These are phyloP conservation scores for Endothia cerciana DNA, from an alignment of 2,329 filamentous ascomycete species.

Conservation along the genomic window DNA sequence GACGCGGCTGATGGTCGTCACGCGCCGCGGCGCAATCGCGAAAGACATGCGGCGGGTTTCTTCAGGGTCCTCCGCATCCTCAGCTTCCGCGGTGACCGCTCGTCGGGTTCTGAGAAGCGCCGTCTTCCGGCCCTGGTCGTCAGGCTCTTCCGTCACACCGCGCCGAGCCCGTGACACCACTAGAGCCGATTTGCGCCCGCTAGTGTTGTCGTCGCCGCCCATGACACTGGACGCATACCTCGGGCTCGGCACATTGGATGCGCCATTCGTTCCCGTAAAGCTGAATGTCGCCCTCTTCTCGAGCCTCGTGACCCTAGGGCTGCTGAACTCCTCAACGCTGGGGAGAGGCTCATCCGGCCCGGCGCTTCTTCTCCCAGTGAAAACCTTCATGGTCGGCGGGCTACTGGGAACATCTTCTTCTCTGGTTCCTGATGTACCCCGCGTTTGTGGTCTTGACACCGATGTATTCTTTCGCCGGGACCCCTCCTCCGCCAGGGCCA, in stretches of 20 bases:
- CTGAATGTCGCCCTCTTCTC: constrained; percentile 56
- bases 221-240: constrained; percentile 39
- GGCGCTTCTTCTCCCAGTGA: constrained; percentile 45
- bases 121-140: constrained; percentile 48
- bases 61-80: constrained; percentile 41
- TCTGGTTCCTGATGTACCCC: constrained; percentile 29
- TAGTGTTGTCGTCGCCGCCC: constrained; percentile 44
- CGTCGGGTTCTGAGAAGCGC: constrained; percentile 52
- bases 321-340: constrained; percentile 42
- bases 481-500: constrained; percentile 73
- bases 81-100: constrained; percentile 53
- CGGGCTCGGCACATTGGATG: constrained; percentile 49
- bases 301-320: constrained; percentile 53
- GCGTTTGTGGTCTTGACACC: constrained; percentile 30
- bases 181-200: constrained; percentile 58
- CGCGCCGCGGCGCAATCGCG: constrained; percentile 50
- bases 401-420: constrained; percentile 41
- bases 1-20: constrained; percentile 37
- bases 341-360: constrained; percentile 45
- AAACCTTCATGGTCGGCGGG: constrained; percentile 50
- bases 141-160: constrained; percentile 53
- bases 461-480: constrained; percentile 40
- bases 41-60: constrained; percentile 43
- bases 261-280: constrained; percentile 38
- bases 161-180: constrained; percentile 47